Base-by-base conservation (phyloP, 192 early-diverging fungal species). In the Entophlyctis luteolus region DNA sequence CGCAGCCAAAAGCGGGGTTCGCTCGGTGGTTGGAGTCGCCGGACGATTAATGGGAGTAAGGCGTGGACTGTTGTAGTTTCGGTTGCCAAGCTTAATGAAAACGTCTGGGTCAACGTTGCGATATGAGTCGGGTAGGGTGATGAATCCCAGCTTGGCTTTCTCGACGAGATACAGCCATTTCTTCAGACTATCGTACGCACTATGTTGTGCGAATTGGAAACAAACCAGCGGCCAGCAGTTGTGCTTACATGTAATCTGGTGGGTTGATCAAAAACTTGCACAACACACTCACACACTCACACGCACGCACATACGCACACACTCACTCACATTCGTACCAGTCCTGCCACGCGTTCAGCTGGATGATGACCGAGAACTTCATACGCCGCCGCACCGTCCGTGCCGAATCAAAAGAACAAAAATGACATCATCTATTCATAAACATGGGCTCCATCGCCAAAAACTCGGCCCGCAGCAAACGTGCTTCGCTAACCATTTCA, bases 321-420 rank as follows among this genome's bases (percentile, higher is more conserved):
- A 33, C 39, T 22, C 2, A 56, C 75, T 59, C 60, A 73, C 75
- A 76, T 42, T 83, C 77, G 29, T 66, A 70, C 77, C 82, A 87
- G 68, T 89, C 79, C 27, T 79, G 81, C n/a, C 63, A 90, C 35
- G 90, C 86, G 68, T 98, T 98, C 69, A 98, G 87, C 77, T 93
- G 89, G 48, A 98, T 82, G 27, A 88, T 86, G 73, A 91, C 89
- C 23, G 92, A 90, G 67, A 97, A 97, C 82, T 97, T 97, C 93
- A 97, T 94, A 37, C 33, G 4, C 14, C 8, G 18, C 29, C 12
- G 8, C 39, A 12, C 8, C 39, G 8, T 42, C 39, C 8, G 39
- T n/a, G n/a, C n/a, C n/a, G n/a, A n/a, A n/a, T n/a, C n/a, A n/a
- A n/a, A n/a, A n/a, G n/a, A n/a, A n/a, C n/a, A n/a, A n/a, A n/a